Conservation (phyloP, 805 yeast species). For the Nakazawaea holstii region DNA sequence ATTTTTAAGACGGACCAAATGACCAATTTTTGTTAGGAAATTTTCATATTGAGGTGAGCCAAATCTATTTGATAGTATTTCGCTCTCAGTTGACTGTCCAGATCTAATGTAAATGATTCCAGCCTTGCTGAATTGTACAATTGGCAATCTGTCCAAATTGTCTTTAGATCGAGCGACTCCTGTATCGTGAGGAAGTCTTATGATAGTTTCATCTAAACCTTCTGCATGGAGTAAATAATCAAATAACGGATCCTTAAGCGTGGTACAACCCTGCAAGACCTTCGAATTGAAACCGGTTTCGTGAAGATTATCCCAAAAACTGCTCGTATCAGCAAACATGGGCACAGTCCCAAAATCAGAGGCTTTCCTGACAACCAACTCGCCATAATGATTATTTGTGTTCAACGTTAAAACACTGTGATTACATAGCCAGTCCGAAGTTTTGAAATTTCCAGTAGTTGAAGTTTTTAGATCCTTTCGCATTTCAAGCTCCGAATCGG, state of each 20-base stretch:
- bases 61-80: slow-evolving; percentile 54
- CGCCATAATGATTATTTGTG: not conserved
- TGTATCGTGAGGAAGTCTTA: slow-evolving; percentile 20
- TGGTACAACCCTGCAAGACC: not conserved
- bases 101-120: slow-evolving; percentile 75
- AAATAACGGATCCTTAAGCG: not conserved
- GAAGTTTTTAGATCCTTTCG: slow-evolving; percentile 14
- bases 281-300: not conserved
- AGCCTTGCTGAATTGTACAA: slow-evolving; percentile 70
- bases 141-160: slow-evolving; percentile 70
- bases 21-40: slow-evolving; percentile 58
- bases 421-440: not conserved
- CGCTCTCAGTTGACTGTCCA: slow-evolving; percentile 56
- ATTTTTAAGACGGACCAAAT: slow-evolving; percentile 48
- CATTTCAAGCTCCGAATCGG: slow-evolving; percentile 53
- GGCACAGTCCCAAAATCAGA: not conserved
- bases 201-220: not conserved
- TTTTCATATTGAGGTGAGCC: slow-evolving; percentile 62
- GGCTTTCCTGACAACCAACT: not conserved
- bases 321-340: not conserved
- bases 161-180: slow-evolving; percentile 46
- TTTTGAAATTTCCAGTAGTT: not conserved
- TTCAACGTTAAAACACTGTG: not conserved
- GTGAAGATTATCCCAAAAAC: too few species aligned
- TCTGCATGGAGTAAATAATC: not conserved